These are phyloP conservation scores for Cladophialophora bantiana DNA, from an alignment of 2,329 filamentous ascomycete species.

Conservation along the genomic window DNA sequence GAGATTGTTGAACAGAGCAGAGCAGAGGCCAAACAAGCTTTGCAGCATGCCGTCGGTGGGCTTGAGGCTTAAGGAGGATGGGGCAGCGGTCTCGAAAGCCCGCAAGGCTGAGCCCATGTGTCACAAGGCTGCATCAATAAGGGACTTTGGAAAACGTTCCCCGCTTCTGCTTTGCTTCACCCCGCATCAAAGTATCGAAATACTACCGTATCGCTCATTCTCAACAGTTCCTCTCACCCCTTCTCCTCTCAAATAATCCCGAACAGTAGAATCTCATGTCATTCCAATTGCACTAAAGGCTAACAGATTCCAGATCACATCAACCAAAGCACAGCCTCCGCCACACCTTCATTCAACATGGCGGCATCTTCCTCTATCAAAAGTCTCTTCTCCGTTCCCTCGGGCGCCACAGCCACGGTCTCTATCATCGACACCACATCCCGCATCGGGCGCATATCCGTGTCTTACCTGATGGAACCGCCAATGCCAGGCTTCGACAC, in stretches of 20 bases:
- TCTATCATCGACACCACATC: conserved; percentile 19
- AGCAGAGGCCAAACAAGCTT: conserved; percentile 2
- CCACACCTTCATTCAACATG: background rate
- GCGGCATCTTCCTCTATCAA: conserved; percentile 7
- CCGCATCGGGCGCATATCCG: background rate
- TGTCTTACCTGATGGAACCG: conserved; percentile 26
- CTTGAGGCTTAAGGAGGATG: background rate
- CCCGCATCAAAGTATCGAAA: background rate
- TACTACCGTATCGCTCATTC: background rate
- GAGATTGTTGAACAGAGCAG: conserved; percentile 11
- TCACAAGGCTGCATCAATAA: background rate
- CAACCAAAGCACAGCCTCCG: background rate
- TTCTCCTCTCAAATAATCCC: background rate
- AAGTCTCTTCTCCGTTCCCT: conserved; percentile 16
- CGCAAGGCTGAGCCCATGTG: background rate
- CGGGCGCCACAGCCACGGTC: conserved; percentile 17
- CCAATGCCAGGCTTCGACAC: conserved; percentile 23
- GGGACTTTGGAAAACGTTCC: background rate
- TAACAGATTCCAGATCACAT: background rate
- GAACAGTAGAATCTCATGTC: background rate
- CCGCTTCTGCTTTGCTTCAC: background rate
- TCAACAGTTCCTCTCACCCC: background rate
- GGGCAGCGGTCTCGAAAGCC: background rate
- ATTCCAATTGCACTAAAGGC: background rate
- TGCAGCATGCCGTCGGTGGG: conserved; percentile 4